These are phyloP conservation scores for Xylaria sp. DNA, from an alignment of 2,329 filamentous ascomycete genomes.

Conservation along the genomic window DNA sequence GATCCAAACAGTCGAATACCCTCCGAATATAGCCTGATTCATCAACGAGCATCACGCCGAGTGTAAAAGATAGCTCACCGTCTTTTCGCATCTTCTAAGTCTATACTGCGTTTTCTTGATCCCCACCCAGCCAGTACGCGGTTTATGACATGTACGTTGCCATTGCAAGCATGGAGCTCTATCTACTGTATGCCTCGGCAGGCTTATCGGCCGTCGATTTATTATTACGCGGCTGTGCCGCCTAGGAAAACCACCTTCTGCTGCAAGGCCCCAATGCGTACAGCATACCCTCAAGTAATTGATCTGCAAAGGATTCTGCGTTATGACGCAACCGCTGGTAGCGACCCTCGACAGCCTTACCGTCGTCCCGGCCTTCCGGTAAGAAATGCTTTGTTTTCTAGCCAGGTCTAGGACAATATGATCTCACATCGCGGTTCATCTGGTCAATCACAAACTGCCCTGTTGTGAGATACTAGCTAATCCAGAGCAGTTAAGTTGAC, in stretches of 20 bases:
- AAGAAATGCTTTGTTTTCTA: no score
- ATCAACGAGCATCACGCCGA: no score
- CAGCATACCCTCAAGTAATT: background rate
- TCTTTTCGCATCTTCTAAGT: no score
- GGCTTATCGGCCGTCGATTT: background rate
- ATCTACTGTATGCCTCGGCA: background rate
- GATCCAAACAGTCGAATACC: no score
- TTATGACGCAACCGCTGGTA: conserved; percentile 16
- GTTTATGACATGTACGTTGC: background rate
- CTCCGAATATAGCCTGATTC: no score
- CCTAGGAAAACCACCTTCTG: background rate
- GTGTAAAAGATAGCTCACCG: no score
- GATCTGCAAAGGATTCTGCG: conserved; percentile 25
- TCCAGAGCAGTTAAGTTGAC: background rate
- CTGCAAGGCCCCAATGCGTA: conserved; percentile 10
- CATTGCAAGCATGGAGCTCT: background rate
- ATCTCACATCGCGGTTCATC: background rate
- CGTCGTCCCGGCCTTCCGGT: background rate
- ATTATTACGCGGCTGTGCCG: background rate
- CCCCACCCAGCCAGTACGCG: background rate
- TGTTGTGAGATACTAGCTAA: no score
- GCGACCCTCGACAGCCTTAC: conserved; percentile 4
- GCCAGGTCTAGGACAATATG: no score
- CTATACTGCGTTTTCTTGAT: background rate
- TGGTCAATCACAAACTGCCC: no score